A percentile compares a stretch with the other conserved stretches of the same genome.
phyloP scores from a whole-genome alignment of 2,329 filamentous ascomycete species.

The Nemania serpens region DNA sequence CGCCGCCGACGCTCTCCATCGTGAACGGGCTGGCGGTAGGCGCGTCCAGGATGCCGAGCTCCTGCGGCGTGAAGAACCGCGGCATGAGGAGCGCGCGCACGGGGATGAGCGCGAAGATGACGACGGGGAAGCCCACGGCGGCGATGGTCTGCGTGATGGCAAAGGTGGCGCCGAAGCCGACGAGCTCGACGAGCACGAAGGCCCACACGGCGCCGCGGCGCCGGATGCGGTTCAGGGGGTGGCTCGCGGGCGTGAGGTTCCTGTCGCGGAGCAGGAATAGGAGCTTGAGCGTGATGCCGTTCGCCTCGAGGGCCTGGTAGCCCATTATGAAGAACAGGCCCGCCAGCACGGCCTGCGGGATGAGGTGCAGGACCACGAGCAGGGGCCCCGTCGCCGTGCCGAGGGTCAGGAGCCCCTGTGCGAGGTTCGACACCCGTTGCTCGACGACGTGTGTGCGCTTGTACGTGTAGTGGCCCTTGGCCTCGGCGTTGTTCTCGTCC shows the following conservation, averaged over 20 bases:
- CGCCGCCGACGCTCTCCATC: slow-evolving; percentile 75
- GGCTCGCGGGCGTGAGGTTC: slow-evolving; percentile 60
- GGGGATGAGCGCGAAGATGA: slow-evolving; percentile 73
- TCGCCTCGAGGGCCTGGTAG: slow-evolving; percentile 74
- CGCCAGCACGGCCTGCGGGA: slow-evolving; percentile 79
- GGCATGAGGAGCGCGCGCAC: slow-evolving; percentile 68
- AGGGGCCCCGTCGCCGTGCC: slow-evolving; percentile 79
- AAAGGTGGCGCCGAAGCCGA: slow-evolving; percentile 77
- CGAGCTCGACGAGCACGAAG: slow-evolving; percentile 70
- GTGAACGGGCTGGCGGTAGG: slow-evolving; percentile 76
- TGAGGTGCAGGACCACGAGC: slow-evolving; percentile 73
- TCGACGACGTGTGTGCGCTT: slow-evolving; percentile 70
- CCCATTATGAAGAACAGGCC: slow-evolving; percentile 88
- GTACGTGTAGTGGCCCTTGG: slow-evolving; percentile 59
- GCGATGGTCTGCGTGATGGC: slow-evolving; percentile 84
- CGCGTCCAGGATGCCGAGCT: slow-evolving; percentile 68
- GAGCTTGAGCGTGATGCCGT: slow-evolving; percentile 77
- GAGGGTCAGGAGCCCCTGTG: slow-evolving; percentile 76
- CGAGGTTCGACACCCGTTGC: slow-evolving; percentile 78
- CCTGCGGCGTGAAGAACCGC: slow-evolving; percentile 60
- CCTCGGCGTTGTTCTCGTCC: slow-evolving; percentile 56
- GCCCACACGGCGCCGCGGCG: slow-evolving; percentile 70
- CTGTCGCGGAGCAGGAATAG: slow-evolving; percentile 70
- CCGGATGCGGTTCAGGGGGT: slow-evolving; percentile 65
- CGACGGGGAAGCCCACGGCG: slow-evolving; percentile 78